Conservation (phyloP, 176 grass and related monocot genomes). For the Eleusine coracana region DNA sequence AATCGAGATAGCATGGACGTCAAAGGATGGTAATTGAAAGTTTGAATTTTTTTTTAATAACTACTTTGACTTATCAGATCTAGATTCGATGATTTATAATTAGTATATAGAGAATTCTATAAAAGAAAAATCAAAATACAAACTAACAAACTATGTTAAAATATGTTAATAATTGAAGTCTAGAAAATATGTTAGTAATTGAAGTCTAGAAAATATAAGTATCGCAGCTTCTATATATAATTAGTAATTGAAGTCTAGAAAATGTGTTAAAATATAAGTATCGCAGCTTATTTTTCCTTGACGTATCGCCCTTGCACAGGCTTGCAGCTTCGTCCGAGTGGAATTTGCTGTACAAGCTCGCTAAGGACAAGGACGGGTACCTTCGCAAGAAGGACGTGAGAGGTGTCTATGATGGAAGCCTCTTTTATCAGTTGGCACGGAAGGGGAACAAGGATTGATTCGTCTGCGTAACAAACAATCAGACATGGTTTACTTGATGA, state of each 20-base stretch:
- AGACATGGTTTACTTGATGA: background rate
- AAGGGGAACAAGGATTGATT: slow-evolving; percentile 24
- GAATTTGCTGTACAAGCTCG: slow-evolving; percentile 43
- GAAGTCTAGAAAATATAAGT: too few species aligned
- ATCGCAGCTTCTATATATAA: too few species aligned
- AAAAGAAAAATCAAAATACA: too few species aligned
- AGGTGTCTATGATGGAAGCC: slow-evolving; percentile 62
- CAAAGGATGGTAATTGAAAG: slow-evolving; percentile 60
- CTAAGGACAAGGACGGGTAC: slow-evolving; percentile 67
- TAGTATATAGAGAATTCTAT: too few species aligned
- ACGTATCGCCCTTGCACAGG: slow-evolving; percentile 23
- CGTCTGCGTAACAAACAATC: background rate
- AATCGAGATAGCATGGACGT: slow-evolving; percentile 51
- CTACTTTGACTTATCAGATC: too few species aligned
- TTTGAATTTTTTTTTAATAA: too few species aligned
- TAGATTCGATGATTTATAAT: too few species aligned
- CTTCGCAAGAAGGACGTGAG: slow-evolving; percentile 52
- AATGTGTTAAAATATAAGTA: too few species aligned
- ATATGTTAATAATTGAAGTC: too few species aligned
- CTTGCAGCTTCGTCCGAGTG: slow-evolving; percentile 59
- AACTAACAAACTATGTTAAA: too few species aligned
- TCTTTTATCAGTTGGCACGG: slow-evolving; percentile 55
- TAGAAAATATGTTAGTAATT: too few species aligned
- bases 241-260: too few species aligned
- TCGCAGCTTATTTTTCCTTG: background rate